These are phyloP conservation scores for Imleria badia DNA, from an alignment of 768 basidiomycete species.

Conservation along the genomic window DNA sequence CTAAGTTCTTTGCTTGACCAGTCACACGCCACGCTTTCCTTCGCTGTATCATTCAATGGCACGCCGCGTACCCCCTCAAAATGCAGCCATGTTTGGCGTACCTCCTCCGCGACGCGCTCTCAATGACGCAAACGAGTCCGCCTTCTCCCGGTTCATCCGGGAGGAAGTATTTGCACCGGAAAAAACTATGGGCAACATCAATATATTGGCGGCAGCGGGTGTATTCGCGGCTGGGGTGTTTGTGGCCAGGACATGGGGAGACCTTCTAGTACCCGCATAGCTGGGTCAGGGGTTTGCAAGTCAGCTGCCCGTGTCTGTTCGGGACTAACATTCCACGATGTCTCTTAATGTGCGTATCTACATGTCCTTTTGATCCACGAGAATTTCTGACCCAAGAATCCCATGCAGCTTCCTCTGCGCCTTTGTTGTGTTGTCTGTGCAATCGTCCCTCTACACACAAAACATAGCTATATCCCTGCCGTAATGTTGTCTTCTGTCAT, in stretches of 20 bases:
- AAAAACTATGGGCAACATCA: conserved; percentile 73
- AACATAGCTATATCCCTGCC: conserved; percentile 18
- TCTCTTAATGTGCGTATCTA: conserved; percentile 9
- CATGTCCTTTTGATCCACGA: background rate
- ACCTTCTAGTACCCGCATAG: conserved; percentile 67
- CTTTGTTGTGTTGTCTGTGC: conserved; percentile 4
- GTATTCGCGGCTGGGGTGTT: conserved; percentile 72
- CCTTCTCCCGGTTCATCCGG: conserved; percentile 53
- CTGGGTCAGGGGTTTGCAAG: background rate
- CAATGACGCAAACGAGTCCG: conserved; percentile 60
- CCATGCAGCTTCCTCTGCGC: background rate
- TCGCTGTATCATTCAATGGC: conserved; percentile 48
- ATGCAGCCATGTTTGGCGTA: conserved; percentile 49
- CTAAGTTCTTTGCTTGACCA: background rate
- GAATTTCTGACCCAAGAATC: conserved; percentile 1
- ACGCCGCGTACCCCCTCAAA: conserved; percentile 61
- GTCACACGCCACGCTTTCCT: background rate
- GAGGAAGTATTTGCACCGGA: conserved; percentile 72
- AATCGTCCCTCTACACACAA: conserved; percentile 10
- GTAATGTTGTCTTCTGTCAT: conserved; percentile 19
- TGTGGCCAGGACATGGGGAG: conserved; percentile 75
- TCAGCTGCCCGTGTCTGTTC: background rate
- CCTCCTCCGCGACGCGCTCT: conserved; percentile 43
- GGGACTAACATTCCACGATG: background rate
- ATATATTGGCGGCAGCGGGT: conserved; percentile 59